Conservation (phyloP, 2,329 filamentous ascomycete genomes). For the Diaporthe citriasiana region DNA sequence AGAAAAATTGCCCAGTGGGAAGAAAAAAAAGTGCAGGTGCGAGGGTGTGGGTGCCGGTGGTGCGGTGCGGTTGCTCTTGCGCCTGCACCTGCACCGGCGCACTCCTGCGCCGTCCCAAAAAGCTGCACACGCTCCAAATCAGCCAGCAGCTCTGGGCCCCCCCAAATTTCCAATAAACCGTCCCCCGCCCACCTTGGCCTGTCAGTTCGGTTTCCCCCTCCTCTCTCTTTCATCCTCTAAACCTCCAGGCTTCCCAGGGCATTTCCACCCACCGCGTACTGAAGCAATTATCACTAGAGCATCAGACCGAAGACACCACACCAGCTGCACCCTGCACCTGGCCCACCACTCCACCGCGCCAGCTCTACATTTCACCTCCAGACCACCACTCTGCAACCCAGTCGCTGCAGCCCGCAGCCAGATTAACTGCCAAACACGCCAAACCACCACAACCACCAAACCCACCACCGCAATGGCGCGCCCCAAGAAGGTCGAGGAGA, state of each 20-base stretch:
- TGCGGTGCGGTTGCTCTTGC: slow-evolving; percentile 9
- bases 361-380: slow-evolving; percentile 2
- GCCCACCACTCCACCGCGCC: slow-evolving; percentile 27
- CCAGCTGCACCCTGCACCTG: slow-evolving; percentile 31
- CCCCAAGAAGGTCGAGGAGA: slow-evolving; percentile 54
- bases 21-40: neutral
- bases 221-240: slow-evolving; percentile 40
- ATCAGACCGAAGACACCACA: slow-evolving; percentile 26
- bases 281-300: slow-evolving; percentile 35
- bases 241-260: slow-evolving; percentile 38
- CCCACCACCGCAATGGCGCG: slow-evolving; percentile 52
- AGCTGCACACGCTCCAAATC: slow-evolving; percentile 36
- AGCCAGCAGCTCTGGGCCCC: slow-evolving; percentile 37
- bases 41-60: neutral
- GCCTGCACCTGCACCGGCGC: slow-evolving; percentile 3
- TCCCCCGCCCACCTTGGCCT: slow-evolving; percentile 35
- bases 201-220: slow-evolving; percentile 33
- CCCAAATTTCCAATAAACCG: slow-evolving; percentile 39
- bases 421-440: neutral
- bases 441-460: slow-evolving; percentile 28
- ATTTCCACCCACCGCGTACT: slow-evolving; percentile 33
- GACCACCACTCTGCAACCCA: slow-evolving; percentile 3
- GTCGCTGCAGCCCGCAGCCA: slow-evolving; percentile 10
- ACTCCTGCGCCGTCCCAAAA: slow-evolving; percentile 25
- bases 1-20: slow-evolving; percentile 16